A percentile compares a stretch with the other conserved stretches of the same genome.
phyloP scores from a whole-genome alignment of 2,329 filamentous ascomycete species.

The Sporothrix schenckii region DNA sequence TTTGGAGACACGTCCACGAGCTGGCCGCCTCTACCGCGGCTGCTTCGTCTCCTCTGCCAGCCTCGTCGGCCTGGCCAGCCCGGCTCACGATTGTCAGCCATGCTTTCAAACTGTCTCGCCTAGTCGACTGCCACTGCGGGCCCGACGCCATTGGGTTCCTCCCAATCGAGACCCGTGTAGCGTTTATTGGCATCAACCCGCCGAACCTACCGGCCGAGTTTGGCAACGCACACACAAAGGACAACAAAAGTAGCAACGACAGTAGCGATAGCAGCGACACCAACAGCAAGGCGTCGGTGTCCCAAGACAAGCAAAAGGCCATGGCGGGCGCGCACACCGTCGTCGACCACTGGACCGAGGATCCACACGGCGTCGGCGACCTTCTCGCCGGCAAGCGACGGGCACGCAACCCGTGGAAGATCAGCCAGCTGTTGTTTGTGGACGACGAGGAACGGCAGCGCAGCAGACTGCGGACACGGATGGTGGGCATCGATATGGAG shows the following conservation, averaged over 20 bases:
- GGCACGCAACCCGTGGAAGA: conserved; percentile 54
- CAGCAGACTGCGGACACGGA: conserved; percentile 47
- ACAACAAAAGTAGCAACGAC: no score
- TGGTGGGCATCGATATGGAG: conserved; percentile 43
- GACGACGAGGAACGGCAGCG: conserved; percentile 41
- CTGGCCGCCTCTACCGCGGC: not conserved
- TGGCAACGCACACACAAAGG: conserved; percentile 34
- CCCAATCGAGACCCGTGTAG: conserved; percentile 48
- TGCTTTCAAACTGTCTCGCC: conserved; percentile 66
- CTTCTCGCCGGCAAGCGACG: conserved; percentile 53
- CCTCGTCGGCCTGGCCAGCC: conserved; percentile 54
- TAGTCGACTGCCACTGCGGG: conserved; percentile 64
- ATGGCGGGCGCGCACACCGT: conserved; percentile 50
- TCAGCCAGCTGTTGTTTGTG: conserved; percentile 51
- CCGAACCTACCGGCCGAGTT: conserved; percentile 46
- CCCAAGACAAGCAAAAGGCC: conserved; percentile 44
- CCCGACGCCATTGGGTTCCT: conserved; percentile 58
- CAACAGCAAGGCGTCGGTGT: not conserved
- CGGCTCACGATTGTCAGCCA: conserved; percentile 68
- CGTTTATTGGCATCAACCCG: conserved; percentile 68
- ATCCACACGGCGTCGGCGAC: conserved; percentile 56
- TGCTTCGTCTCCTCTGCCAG: not conserved
- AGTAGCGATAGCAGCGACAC: not conserved
- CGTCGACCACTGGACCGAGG: conserved; percentile 53
- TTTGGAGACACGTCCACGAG: conserved; percentile 49